Conservation (phyloP, 129 eudicot species). For the Flaveria ramosissima region DNA sequence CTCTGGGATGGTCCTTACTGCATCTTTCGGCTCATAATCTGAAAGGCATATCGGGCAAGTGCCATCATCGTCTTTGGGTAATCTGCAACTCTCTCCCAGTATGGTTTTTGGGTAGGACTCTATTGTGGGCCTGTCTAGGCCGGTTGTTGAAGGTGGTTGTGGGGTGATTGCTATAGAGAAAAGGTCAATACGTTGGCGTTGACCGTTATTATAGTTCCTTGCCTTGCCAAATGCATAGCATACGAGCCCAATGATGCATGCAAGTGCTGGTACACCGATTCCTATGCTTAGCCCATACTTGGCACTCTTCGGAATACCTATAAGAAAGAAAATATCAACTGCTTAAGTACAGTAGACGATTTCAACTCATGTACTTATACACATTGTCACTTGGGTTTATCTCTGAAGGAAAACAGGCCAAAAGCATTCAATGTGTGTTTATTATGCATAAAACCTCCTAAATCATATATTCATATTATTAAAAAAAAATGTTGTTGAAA, state of each 20-base stretch:
- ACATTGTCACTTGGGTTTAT: neutral
- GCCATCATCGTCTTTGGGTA: constrained; percentile 40
- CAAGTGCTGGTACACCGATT: constrained; percentile 34
- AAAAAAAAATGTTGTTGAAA: neutral
- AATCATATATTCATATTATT: neutral
- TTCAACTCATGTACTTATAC: neutral
- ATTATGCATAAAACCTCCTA: neutral
- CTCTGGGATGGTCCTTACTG: constrained; percentile 45
- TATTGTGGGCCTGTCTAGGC: constrained; percentile 45
- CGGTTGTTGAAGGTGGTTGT: constrained; percentile 34
- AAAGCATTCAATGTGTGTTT: neutral
- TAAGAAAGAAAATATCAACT: neutral
- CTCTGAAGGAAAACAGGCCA: neutral
- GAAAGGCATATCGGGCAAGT: constrained; percentile 53
- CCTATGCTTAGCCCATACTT: constrained; percentile 34
- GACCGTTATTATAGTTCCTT: constrained; percentile 15
- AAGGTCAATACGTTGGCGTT: constrained; percentile 29
- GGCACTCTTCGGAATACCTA: constrained; percentile 30
- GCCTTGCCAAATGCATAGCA: constrained; percentile 23
- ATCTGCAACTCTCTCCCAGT: constrained; percentile 43
- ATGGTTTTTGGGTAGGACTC: constrained; percentile 45
- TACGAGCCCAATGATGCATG: constrained; percentile 25
- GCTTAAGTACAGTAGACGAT: neutral
- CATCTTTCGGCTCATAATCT: constrained; percentile 46
- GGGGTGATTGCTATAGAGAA: constrained; percentile 37